A percentile compares a stretch with the other conserved stretches of the same genome.
Conservation (phyloP, 768 basidiomycete genomes). For the Ramaria rubella region DNA sequence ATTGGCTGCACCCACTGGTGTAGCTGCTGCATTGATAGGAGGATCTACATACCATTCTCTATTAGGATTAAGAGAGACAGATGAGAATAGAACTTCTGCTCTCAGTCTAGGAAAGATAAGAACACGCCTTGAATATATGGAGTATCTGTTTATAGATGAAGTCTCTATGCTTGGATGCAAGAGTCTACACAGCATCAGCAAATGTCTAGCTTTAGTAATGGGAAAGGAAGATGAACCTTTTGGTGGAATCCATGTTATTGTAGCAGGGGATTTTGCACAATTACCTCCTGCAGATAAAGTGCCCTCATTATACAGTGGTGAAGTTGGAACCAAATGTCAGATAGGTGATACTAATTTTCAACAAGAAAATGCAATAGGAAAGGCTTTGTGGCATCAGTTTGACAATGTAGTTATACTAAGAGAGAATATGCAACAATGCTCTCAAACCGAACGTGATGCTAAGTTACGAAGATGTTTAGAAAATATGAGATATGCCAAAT, state of each 20-base stretch:
- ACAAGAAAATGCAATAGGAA: constrained; percentile 23
- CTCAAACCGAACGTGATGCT: constrained; percentile 6
- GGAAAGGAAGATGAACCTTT: constrained; percentile 22
- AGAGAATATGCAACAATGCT: constrained; percentile 25
- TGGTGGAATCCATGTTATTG: constrained; percentile 36
- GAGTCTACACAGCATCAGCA: constrained; percentile 23
- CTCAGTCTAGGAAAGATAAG: constrained; percentile 9
- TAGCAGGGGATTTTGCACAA: constrained; percentile 44
- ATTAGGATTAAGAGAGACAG: constrained; percentile 20
- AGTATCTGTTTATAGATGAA: constrained; percentile 39
- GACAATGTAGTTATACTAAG: constrained; percentile 33
- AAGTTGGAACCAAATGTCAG: no score
- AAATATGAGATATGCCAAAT: not conserved
- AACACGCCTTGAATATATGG: constrained; percentile 23
- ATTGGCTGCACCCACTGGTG: constrained; percentile 29
- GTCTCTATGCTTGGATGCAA: constrained; percentile 35
- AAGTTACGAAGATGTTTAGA: not conserved
- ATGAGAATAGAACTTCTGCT: not conserved
- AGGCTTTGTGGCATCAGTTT: constrained; percentile 31
- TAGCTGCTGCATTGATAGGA: constrained; percentile 25
- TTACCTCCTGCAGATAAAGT: constrained; percentile 26
- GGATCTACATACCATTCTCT: constrained; percentile 34
- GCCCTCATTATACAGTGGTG: constrained; percentile 20
- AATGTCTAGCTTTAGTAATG: constrained; percentile 16
- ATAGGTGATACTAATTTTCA: constrained; percentile 1